Base-by-base conservation (phyloP, 257 asterid species). In the Marsdenia floribunda region DNA sequence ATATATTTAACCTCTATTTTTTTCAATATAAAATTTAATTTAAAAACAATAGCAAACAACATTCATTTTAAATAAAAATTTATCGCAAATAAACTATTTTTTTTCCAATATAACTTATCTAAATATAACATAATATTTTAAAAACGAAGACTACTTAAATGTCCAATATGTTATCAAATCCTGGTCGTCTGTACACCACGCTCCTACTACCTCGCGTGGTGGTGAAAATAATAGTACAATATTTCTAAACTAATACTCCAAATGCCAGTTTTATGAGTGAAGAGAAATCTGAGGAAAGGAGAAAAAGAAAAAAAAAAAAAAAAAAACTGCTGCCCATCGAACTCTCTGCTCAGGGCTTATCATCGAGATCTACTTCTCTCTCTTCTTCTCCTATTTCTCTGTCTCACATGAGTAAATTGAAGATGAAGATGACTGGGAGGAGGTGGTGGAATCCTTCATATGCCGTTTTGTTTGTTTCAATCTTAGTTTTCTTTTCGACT, bases 401-500 rank as follows among this genome's bases (percentile, higher is more conserved):
- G 49, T 22, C 6, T 47, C 24, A 61, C 46, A 52, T 13, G 54
- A n/a, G 6, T 65, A 47, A 50, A 78, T 73, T 44, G 71, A 19
- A 11, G 50, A 61, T 35, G 66, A 66, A 6, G 60, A 71, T 49
- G 75, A 66, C 40, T 71, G 80, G 59, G 73, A 68, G 79, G 59
- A 44, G 74, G 37, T 14, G 77, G 67, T 78, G 76, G 74, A 73
- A 35, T 69, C 74, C 14, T 3, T 72, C 14, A 0, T 72, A 5
- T 59, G 49, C 61, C 60, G 78, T 77, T 22, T 22, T 75, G n/a
- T 15, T 83, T 4, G 16, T 83, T 53, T 53, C 70, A 29, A 40
- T 71, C 14, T 8, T 77, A 38, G 13, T 72, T 21, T 68, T 66
- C 58, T 63, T 70, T 46, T 78, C 78, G 18, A 18, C 42, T 6